A percentile compares a stretch with the other conserved stretches of the same genome.
Conservation (phyloP, 352 stramenopile genomes). For the Pythium myriotylum region DNA sequence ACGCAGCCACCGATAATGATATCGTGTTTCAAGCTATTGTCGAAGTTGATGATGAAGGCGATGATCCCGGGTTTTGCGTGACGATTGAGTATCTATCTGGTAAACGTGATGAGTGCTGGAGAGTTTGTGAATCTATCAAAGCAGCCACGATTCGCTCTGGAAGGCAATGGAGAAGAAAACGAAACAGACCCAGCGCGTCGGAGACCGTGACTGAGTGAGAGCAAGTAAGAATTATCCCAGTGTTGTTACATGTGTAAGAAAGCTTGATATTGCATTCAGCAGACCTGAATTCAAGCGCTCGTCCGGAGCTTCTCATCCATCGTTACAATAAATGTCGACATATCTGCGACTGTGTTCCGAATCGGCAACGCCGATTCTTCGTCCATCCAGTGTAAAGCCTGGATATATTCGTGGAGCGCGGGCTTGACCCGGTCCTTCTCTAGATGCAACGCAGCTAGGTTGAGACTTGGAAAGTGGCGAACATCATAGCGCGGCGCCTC, state of each 20-base stretch:
- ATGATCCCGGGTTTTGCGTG: conserved; percentile 34
- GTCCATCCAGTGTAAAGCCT: conserved; percentile 77
- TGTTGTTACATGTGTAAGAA: background rate
- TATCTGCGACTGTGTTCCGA: conserved; percentile 70
- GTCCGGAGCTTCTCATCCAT: conserved; percentile 40
- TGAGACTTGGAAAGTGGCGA: conserved; percentile 67
- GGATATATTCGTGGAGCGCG: conserved; percentile 77
- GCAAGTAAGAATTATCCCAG: background rate
- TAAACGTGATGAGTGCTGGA: conserved; percentile 68
- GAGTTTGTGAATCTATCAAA: conserved; percentile 56
- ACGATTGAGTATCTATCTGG: conserved; percentile 53
- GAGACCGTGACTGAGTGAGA: conserved; percentile 1
- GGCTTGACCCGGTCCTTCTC: conserved; percentile 65
- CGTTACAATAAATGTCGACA: conserved; percentile 61
- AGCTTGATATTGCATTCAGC: background rate
- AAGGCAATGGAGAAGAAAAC: conserved; percentile 66
- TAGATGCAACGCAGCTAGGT: conserved; percentile 64
- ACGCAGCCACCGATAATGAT: background rate
- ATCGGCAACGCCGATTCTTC: conserved; percentile 50
- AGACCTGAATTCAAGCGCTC: background rate
- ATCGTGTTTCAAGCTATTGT: conserved; percentile 13
- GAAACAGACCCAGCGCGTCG: conserved; percentile 3
- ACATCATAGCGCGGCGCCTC: conserved; percentile 61
- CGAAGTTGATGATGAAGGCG: conserved; percentile 11
- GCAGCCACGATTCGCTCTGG: conserved; percentile 58